Conservation (phyloP, 345 rosid genomes). For the Rhizophora apiculata region DNA sequence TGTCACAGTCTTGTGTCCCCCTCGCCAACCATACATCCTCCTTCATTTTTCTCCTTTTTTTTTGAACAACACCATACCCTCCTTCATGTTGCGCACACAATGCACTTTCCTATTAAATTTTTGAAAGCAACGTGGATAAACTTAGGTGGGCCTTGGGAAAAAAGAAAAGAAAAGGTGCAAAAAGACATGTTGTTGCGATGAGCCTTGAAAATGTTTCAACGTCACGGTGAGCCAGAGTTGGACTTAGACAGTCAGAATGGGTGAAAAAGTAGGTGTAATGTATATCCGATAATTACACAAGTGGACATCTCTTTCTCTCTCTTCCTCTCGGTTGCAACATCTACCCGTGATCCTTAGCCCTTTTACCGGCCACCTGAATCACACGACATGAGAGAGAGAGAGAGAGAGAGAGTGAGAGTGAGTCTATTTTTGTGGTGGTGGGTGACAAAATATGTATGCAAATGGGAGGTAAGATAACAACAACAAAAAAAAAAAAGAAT, state of each 20-base stretch:
- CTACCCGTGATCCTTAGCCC: conserved; percentile 35
- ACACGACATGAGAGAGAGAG: conserved; percentile 26
- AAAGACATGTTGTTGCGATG: neutral
- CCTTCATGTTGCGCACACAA: too few relatives aligned
- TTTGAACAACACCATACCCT: too few relatives aligned
- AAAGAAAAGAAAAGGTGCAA: too few relatives aligned
- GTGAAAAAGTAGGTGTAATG: conserved; percentile 46
- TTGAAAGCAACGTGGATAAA: conserved; percentile 11
- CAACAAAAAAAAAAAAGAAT: conserved; percentile 32
- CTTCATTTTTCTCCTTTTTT: too few relatives aligned
- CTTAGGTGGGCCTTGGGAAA: conserved; percentile 2
- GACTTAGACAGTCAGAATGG: conserved; percentile 23
- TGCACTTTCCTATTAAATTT: too few relatives aligned
- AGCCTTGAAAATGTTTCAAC: conserved; percentile 23
- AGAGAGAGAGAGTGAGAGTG: conserved; percentile 13
- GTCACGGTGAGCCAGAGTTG: conserved; percentile 27
- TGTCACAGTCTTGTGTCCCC: too few relatives aligned
- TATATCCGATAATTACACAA: conserved; percentile 19
- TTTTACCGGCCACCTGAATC: conserved; percentile 40
- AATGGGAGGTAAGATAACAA: conserved; percentile 20
- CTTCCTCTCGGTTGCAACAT: conserved; percentile 24
- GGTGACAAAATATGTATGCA: conserved; percentile 32
- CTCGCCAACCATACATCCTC: too few relatives aligned
- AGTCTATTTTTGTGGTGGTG: conserved; percentile 23
- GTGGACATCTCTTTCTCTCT: conserved; percentile 16